Conservation (phyloP, 441 rosid genomes). For the Heliophila coronopifolia region DNA sequence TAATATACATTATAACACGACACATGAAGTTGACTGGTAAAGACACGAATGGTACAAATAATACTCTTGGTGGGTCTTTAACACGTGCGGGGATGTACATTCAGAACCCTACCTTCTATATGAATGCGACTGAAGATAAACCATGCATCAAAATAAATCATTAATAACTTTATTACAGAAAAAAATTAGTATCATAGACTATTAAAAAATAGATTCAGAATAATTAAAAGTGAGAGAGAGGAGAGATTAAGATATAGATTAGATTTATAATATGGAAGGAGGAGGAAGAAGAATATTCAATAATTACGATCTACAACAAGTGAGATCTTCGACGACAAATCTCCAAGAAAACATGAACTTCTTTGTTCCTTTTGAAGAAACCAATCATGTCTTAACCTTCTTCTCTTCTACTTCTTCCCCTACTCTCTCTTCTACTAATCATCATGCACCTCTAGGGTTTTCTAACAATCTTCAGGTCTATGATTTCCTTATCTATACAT, state of each 20-base stretch:
- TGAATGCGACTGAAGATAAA: conserved; percentile 26
- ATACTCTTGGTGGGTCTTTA: conserved; percentile 9
- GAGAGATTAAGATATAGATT: neutral
- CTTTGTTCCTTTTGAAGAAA: conserved; percentile 62
- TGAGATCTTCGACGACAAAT: conserved; percentile 33
- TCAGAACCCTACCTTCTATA: conserved; percentile 27
- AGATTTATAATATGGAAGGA: no score
- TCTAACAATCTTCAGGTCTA: conserved; percentile 36
- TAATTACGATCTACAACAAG: conserved; percentile 47
- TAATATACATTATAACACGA: conserved; percentile 7
- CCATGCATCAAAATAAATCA: conserved; percentile 24
- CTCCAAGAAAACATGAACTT: conserved; percentile 52
- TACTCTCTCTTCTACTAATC: conserved; percentile 28
- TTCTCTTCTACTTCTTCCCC: conserved; percentile 49
- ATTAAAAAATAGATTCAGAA: conserved; percentile 3
- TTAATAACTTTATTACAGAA: conserved; percentile 8
- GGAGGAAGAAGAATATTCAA: conserved; percentile 18
- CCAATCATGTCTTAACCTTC: conserved; percentile 64
- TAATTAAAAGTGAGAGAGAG: conserved; percentile 12
- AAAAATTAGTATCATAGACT: conserved; percentile 11
- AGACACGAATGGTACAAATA: conserved; percentile 26
- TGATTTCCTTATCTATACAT: neutral
- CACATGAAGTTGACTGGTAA: conserved; percentile 30
- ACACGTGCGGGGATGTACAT: conserved; percentile 28
- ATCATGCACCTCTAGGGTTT: conserved; percentile 41